Conservation (phyloP, 306 rosid species). For the Lagenaria siceraria region DNA sequence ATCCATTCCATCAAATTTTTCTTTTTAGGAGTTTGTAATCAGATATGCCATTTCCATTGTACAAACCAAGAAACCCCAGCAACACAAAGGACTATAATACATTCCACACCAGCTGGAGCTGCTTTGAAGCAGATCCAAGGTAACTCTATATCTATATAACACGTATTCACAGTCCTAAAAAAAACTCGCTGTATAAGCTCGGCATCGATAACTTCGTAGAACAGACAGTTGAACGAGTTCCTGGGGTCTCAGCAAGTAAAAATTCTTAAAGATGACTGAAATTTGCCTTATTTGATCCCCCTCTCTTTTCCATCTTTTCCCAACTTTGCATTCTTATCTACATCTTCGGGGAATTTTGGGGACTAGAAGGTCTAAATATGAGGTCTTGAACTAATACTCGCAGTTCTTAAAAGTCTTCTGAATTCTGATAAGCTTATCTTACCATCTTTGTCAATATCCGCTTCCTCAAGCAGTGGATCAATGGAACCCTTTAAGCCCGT, state of each 20-base stretch:
- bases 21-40: background rate
- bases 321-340: slow-evolving; percentile 5
- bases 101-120: slow-evolving; percentile 26
- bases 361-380: slow-evolving; percentile 17
- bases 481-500: slow-evolving; percentile 77
- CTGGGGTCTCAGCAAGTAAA: background rate
- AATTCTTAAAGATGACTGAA: background rate
- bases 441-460: slow-evolving; percentile 92
- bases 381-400: slow-evolving; percentile 65
- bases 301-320: background rate
- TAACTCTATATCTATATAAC: background rate
- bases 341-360: slow-evolving; percentile 21
- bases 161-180: slow-evolving; percentile 1
- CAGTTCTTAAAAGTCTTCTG: slow-evolving; percentile 83
- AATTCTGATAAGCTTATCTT: slow-evolving; percentile 84
- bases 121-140: slow-evolving; percentile 24
- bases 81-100: slow-evolving; percentile 30
- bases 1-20: background rate
- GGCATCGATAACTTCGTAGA: background rate
- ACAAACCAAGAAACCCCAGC: slow-evolving; percentile 34
- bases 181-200: background rate
- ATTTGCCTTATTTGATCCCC: slow-evolving; percentile 2
- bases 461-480: slow-evolving; percentile 89
- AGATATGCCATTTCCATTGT: slow-evolving; percentile 13
- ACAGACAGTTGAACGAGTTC: background rate